Base-by-base conservation (phyloP, 2,329 filamentous ascomycete species). In the Sarocladium oryzae region DNA sequence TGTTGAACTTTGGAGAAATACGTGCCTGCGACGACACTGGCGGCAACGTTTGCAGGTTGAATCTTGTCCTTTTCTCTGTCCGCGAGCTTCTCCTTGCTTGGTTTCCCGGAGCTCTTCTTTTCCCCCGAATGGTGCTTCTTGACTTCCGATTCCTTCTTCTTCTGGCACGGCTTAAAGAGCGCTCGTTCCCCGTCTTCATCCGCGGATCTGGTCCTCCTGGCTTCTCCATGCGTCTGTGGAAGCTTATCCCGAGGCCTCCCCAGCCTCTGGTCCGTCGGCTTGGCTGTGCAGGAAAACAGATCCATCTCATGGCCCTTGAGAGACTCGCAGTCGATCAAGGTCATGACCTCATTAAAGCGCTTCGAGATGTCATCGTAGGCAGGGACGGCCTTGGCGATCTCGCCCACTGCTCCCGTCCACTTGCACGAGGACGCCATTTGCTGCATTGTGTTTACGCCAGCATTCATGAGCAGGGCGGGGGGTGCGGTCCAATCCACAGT, bases 1-100 rank as follows among this genome's bases (percentile, higher is more conserved):
- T 84, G 69, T 60, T 89, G 85, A 13, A 89, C 86, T 64, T 93
- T 95, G 13, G 82, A 77, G 58, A 90, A 89, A 61, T 84, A 82
- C 54, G 77, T 80, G 8, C 74, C 74, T 10, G 74, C 72, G 2
- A 71, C 65, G 21, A 55, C 51, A 26, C 38, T 30, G 23, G 51
- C 41, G 3, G 53, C 53, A 3, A 51, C 46, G n/a, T 35, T 46
- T 10, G 50, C 40, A 5, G 38, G 36, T 28, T 52, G 50, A 1
- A 33, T n/a, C 20, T 51, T 52, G 15, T 45, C 30, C 49, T 51
- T 51, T 21, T 50, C 2, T 71, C 56, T 4, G 65, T 63, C 1
- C 66, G 60, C 59, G 16, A 9, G 7, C 15, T 35, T 28, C 16
- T 52, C 50, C 20, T 43, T 53, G 26, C 21, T 37, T n/a, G 50